Percentiles rank a stretch among this genome's conserved stretches.
phyloP scores from a whole-genome alignment of 192 early-diverging fungal species.

The Phycomyces blakesleeanus region DNA sequence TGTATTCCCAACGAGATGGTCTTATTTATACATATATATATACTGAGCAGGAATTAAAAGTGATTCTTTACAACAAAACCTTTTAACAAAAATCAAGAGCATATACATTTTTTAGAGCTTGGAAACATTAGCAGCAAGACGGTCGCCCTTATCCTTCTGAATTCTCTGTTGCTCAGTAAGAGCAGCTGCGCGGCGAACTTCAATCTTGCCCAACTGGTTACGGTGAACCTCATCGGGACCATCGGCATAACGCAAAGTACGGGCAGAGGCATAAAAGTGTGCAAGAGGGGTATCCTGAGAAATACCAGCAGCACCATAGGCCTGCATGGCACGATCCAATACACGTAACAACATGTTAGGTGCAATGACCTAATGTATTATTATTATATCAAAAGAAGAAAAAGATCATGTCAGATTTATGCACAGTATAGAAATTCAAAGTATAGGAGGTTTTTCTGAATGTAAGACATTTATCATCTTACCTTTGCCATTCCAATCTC shows the following conservation, averaged over 20 bases:
- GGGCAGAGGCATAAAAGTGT: slow-evolving; percentile 70
- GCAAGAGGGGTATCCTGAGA: slow-evolving; percentile 83
- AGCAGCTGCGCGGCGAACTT: slow-evolving; percentile 54
- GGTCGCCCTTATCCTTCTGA: slow-evolving; percentile 20
- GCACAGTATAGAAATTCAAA: too few species aligned
- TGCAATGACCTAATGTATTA: slow-evolving; percentile 51
- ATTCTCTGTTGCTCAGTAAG: slow-evolving; percentile 29
- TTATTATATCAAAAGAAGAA: neutral
- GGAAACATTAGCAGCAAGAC: slow-evolving; percentile 5
- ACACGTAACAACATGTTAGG: slow-evolving; percentile 74
- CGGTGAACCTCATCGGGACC: slow-evolving; percentile 54
- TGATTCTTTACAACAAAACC: too few species aligned
- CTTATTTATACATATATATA: too few species aligned
- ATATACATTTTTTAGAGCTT: slow-evolving; percentile 6
- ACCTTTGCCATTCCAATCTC: slow-evolving; percentile 98
- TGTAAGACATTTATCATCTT: slow-evolving; percentile 2
- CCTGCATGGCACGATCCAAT: slow-evolving; percentile 91
- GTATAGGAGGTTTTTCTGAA: neutral
- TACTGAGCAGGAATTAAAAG: too few species aligned
- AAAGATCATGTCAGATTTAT: neutral
- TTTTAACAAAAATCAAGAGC: too few species aligned
- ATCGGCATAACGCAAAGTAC: slow-evolving; percentile 90
- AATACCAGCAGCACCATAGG: slow-evolving; percentile 89
- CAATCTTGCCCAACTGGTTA: slow-evolving; percentile 76
- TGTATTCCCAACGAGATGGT: too few species aligned